Evolutionary conservation across 495 filamentous ascomycete genomes (phyloP).

Genomic region (Lophium mytilinum): DNA sequence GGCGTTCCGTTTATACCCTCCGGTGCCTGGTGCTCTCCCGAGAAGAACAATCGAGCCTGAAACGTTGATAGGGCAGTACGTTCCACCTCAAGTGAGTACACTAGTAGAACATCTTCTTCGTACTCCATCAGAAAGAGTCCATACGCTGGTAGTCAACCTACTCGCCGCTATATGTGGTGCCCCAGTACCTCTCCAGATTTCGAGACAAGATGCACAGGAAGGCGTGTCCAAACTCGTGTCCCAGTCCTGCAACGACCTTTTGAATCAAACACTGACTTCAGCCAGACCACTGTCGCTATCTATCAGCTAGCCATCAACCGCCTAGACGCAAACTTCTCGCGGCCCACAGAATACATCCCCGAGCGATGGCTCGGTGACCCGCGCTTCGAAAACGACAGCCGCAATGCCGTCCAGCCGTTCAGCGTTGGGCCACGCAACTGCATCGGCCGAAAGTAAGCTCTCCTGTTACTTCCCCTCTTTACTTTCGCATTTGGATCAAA

Average conservation of each 20-base stretch:
- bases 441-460: conserved; percentile 24
- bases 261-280: neutral
- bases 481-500: neutral
- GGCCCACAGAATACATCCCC: conserved; percentile 35
- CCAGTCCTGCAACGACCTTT: too few species aligned
- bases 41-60: conserved; percentile 20
- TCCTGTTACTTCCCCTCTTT: neutral
- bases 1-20: conserved; percentile 24
- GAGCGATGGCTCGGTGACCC: conserved; percentile 40
- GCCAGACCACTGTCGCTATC: conserved; percentile 35
- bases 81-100: neutral
- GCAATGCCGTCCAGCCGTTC: conserved; percentile 19
- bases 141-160: too few species aligned
- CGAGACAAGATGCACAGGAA: too few species aligned
- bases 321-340: conserved; percentile 33
- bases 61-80: conserved; percentile 1
- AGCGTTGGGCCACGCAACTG: conserved; percentile 27
- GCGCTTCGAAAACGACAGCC: conserved; percentile 21
- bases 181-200: too few species aligned
- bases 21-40: conserved; percentile 19
- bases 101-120: neutral
- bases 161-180: conserved; percentile 17
- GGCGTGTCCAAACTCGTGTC: too few species aligned
- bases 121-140: neutral
- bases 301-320: conserved; percentile 36